Evolutionary conservation across 2,329 filamentous ascomycete genomes (phyloP).

Genomic region (Corinectria fuckeliana): DNA sequence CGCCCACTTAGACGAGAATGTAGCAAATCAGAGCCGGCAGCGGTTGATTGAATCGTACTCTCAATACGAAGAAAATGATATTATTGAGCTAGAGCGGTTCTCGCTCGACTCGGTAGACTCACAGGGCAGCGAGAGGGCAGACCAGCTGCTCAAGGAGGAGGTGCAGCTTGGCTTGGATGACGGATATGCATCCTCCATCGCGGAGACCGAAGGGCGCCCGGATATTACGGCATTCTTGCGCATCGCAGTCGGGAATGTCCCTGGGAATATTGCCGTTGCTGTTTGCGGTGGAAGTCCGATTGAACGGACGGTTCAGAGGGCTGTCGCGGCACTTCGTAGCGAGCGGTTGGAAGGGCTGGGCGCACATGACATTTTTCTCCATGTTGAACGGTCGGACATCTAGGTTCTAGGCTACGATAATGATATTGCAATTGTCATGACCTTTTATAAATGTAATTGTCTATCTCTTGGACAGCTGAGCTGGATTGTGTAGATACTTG

Average conservation of each 20-base stretch:
- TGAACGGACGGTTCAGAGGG: slow-evolving; percentile 27
- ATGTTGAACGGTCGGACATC: slow-evolving; percentile 33
- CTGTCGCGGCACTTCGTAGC: slow-evolving; percentile 21
- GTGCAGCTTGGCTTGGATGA: slow-evolving; percentile 30
- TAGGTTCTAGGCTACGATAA: neutral
- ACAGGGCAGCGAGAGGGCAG: slow-evolving; percentile 23
- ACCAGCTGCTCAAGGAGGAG: slow-evolving; percentile 35
- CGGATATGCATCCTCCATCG: slow-evolving; percentile 17
- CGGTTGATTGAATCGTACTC: slow-evolving; percentile 29
- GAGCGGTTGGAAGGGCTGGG: slow-evolving; percentile 22
- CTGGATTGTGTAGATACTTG: neutral
- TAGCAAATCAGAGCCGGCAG: slow-evolving; percentile 30
- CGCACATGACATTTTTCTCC: slow-evolving; percentile 26
- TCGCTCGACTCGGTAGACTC: slow-evolving; percentile 31
- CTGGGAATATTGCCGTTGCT: slow-evolving; percentile 30
- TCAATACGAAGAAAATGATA: neutral
- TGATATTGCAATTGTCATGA: neutral
- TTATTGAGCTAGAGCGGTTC: slow-evolving; percentile 33
- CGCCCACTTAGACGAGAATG: slow-evolving; percentile 5
- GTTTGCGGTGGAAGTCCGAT: slow-evolving; percentile 33
- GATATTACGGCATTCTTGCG: slow-evolving; percentile 31
- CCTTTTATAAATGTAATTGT: slow-evolving; percentile 1
- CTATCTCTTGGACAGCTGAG: too few relatives aligned
- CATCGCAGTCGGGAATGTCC: slow-evolving; percentile 19
- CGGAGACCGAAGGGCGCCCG: slow-evolving; percentile 33